Evolutionary conservation across 306 rosid genomes (phyloP).

Genomic region (Vachellia pachyceras): DNA sequence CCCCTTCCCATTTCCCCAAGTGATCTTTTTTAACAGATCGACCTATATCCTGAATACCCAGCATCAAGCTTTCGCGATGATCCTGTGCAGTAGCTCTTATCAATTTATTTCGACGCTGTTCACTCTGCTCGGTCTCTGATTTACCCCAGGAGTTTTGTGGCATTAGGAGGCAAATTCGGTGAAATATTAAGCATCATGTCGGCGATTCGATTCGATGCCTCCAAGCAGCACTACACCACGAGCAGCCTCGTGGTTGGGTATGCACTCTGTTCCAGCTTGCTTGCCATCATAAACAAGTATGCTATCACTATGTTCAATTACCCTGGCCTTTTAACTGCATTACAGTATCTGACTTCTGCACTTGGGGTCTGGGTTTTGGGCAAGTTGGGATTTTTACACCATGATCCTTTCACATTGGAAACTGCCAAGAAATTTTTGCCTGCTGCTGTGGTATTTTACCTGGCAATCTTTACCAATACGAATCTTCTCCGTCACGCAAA

Average conservation of each 20-base stretch:
- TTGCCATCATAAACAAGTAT: conserved; percentile 92
- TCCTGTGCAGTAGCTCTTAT: not conserved
- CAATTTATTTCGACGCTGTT: conserved; percentile 2
- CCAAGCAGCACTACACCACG: conserved; percentile 70
- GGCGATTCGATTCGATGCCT: conserved; percentile 52
- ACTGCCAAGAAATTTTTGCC: conserved; percentile 89
- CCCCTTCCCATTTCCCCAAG: not conserved
- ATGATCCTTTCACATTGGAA: conserved; percentile 71
- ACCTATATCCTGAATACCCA: conserved; percentile 30
- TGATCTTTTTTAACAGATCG: conserved; percentile 32
- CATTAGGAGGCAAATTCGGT: conserved; percentile 7
- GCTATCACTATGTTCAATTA: conserved; percentile 92
- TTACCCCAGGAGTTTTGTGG: not conserved
- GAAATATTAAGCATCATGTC: conserved; percentile 50
- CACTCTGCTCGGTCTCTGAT: not conserved
- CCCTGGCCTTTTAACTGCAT: conserved; percentile 87
- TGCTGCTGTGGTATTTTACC: conserved; percentile 88
- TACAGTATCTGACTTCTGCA: conserved; percentile 87
- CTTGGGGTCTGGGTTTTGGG: conserved; percentile 81
- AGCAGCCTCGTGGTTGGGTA: conserved; percentile 78
- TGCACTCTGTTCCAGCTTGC: conserved; percentile 90
- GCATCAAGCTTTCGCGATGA: conserved; percentile 25
- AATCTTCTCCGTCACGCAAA: conserved; percentile 96
- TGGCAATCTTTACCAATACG: conserved; percentile 95
- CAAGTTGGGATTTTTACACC: conserved; percentile 78